These are phyloP conservation scores for Populus ilicifolia DNA, from an alignment of 345 rosid genomes.

Conservation along the genomic window DNA sequence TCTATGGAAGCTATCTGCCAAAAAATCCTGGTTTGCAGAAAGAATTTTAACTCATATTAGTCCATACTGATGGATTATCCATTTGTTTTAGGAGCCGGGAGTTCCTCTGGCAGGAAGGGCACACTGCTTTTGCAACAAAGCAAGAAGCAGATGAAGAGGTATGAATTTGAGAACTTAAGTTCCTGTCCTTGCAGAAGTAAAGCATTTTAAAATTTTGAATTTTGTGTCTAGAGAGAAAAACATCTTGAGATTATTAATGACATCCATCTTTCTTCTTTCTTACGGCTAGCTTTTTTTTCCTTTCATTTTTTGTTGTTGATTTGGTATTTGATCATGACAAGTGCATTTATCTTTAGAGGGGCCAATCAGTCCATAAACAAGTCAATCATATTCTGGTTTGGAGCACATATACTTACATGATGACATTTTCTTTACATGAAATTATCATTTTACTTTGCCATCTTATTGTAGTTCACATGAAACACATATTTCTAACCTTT, in stretches of 20 bases:
- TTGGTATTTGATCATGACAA: neutral
- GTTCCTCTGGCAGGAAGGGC: slow-evolving; percentile 99
- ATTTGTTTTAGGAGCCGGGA: slow-evolving; percentile 73
- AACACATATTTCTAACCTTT: neutral
- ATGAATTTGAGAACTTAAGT: slow-evolving; percentile 10
- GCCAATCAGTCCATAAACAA: neutral
- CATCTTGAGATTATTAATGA: neutral
- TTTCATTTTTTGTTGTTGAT: too few relatives aligned
- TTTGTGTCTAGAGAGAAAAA: too few relatives aligned
- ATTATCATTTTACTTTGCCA: neutral
- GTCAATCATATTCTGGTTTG: neutral
- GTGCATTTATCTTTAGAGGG: neutral
- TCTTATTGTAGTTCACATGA: neutral
- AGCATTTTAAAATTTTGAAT: neutral
- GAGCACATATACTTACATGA: neutral
- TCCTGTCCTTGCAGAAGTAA: slow-evolving; percentile 1
- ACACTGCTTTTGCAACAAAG: slow-evolving; percentile 87
- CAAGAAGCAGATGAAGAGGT: slow-evolving; percentile 93
- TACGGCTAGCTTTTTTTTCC: too few relatives aligned
- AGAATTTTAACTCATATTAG: neutral
- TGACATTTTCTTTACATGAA: neutral
- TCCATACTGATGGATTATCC: slow-evolving; percentile 1
- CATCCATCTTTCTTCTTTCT: too few relatives aligned
- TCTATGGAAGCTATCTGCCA: neutral
- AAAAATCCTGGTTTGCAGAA: neutral